Conservation (phyloP, 1,284 basidiomycete species). For the Fomes fomentarius region DNA sequence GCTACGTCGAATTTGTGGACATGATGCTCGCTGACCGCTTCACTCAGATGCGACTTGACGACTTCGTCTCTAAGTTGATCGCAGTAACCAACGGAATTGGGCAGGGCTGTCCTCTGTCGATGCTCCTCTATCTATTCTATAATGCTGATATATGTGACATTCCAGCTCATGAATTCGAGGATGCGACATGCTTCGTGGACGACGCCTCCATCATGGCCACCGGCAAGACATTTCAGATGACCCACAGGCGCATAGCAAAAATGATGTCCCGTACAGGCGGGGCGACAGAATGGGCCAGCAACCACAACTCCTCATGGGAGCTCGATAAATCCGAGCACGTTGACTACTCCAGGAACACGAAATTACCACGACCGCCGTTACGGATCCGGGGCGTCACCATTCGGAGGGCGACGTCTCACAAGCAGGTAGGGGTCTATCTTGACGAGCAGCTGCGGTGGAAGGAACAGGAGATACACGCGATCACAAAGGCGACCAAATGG, state of each 20-base stretch:
- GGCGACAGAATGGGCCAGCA: constrained; percentile 22
- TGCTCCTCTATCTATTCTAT: constrained; percentile 12
- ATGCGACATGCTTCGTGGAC: constrained; percentile 31
- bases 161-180: constrained; percentile 15
- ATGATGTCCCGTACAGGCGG: constrained; percentile 24
- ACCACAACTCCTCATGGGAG: constrained; percentile 13
- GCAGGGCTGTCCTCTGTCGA: constrained; percentile 13
- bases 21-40: constrained; percentile 4
- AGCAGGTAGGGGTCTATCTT: constrained; percentile 5
- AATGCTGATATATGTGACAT: constrained; percentile 22
- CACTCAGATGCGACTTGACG: constrained; percentile 14
- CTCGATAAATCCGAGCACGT: not conserved
- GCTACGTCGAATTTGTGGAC: constrained; percentile 26
- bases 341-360: not conserved
- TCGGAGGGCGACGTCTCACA: not conserved
- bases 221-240: not conserved
- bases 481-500: constrained; percentile 3
- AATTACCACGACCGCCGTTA: not conserved
- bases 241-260: constrained; percentile 11
- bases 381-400: not conserved
- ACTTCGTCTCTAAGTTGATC: constrained; percentile 6
- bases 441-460: constrained; percentile 5
- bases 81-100: constrained; percentile 1
- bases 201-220: constrained; percentile 17
- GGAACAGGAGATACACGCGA: constrained; percentile 2